These are phyloP conservation scores for Haplosporangium sp. DNA, from an alignment of 371 early-diverging fungal genomes.

Conservation along the genomic window DNA sequence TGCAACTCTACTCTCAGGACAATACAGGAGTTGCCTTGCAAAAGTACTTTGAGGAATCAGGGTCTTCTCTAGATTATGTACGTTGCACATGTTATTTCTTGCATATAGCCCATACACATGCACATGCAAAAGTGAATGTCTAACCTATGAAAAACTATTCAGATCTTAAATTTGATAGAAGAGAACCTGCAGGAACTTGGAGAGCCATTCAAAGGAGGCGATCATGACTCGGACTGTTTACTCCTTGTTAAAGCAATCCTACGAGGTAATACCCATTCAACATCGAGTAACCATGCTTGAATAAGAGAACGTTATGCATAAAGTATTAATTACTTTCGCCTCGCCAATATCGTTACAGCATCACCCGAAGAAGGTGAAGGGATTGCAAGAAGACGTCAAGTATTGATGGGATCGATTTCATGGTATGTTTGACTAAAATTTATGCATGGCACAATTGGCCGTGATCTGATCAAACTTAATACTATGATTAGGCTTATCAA, in stretches of 20 bases:
- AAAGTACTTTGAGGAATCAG: slow-evolving; percentile 30
- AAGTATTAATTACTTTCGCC: not conserved
- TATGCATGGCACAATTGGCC: not conserved
- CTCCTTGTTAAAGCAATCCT: slow-evolving; percentile 60
- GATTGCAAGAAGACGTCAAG: slow-evolving; percentile 40
- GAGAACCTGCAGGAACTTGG: slow-evolving; percentile 20
- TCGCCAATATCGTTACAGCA: slow-evolving; percentile 35
- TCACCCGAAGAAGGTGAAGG: slow-evolving; percentile 57
- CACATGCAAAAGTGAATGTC: not conserved
- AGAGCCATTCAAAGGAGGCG: not conserved
- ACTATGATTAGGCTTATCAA: slow-evolving; percentile 23
- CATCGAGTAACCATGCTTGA: not conserved
- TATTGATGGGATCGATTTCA: slow-evolving; percentile 53
- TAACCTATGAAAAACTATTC: not conserved
- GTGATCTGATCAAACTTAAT: not conserved
- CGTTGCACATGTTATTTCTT: not conserved
- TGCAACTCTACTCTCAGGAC: slow-evolving; percentile 42
- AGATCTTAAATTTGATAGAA: slow-evolving; percentile 37
- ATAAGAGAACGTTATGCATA: too few relatives aligned
- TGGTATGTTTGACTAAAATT: slow-evolving; percentile 51
- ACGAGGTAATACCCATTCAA: slow-evolving; percentile 42
- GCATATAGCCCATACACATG: not conserved
- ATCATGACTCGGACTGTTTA: slow-evolving; percentile 57
- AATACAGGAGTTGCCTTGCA: slow-evolving; percentile 28
- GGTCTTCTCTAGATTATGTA: slow-evolving; percentile 32